Evolutionary conservation across 495 filamentous ascomycete genomes (phyloP), one percentile per base, ranked within the genome.

Genomic region (Lasiosphaeris hirsuta): DNA sequence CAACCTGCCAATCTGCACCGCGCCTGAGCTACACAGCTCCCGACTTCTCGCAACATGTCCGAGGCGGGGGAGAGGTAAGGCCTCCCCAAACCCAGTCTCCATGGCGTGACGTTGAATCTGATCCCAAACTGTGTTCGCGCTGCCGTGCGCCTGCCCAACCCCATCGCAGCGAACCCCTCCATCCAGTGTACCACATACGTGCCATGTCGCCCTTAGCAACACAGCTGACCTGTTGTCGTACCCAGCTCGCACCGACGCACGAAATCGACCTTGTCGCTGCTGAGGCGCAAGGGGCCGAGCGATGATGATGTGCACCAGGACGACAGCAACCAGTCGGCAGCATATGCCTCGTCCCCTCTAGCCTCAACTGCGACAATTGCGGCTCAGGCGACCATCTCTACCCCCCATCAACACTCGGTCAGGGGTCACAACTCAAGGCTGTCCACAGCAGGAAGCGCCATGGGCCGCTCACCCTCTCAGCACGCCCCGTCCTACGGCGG

Each of bases 201-300:
- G 23, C 36, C 49, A 10, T 49, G 34, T 48, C 17, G 10, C 39
- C 15, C 13, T 30, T 10, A 43, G n/a, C 46, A 36, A n/a, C 37
- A 7, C 17, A 14, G 51, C 58, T 68, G 50, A 66, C 57, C 33
- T 4, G 8, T 11, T 11, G 1, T 56, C 36, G 10, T 34, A 3
- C 17, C 5, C 56, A 80, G 74, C 58, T 64, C 65, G 41, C 80
- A 84, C 62, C 79, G 75, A 67, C 76, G 80, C 57, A 75, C 75
- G 43, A 82, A 80, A 61, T 82, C 79, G 17, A 69, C 75, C 34
- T 67, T 81, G 18, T 79, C 78, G 38, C 61, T 80, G 6, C 69
- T 84, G 15, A 72, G 75, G 37, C 73, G 79, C 30, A 76, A 72
- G 46, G 73, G 74, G 15, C 60, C 66, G 23, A 65, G 60, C 54